Conservation (phyloP, 208 protist species). For the Lotmaria passim region DNA sequence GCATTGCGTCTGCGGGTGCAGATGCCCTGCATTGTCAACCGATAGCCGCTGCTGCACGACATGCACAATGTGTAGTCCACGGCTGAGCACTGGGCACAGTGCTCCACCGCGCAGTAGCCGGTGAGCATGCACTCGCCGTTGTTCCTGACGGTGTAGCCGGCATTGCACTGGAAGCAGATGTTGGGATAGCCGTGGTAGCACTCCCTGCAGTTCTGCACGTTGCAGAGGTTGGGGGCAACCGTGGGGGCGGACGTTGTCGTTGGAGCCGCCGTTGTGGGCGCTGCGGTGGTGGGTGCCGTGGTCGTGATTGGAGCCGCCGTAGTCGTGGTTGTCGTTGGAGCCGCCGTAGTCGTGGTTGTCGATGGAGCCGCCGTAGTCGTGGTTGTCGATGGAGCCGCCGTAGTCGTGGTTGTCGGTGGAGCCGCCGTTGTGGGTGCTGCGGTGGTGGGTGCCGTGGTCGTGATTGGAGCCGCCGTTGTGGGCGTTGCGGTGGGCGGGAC, state of each 20-base stretch:
- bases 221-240: no score
- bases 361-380: no score
- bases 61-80: neutral
- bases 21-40: neutral
- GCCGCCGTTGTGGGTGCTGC: neutral
- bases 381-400: neutral
- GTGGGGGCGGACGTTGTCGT: no score
- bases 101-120: neutral
- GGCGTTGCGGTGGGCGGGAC: neutral
- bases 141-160: neutral
- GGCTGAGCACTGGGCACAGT: slow-evolving; percentile 2
- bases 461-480: neutral
- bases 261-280: no score
- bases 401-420: neutral
- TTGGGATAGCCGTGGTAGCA: neutral
- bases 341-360: no score
- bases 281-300: no score
- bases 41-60: neutral
- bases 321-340: no score
- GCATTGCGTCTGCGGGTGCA: neutral
- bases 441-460: neutral
- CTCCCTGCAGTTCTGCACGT: neutral
- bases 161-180: neutral
- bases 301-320: no score
- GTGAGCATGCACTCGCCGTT: slow-evolving; percentile 5